Base-by-base conservation (phyloP, 331 rosid species). In the Quercus phellos region DNA sequence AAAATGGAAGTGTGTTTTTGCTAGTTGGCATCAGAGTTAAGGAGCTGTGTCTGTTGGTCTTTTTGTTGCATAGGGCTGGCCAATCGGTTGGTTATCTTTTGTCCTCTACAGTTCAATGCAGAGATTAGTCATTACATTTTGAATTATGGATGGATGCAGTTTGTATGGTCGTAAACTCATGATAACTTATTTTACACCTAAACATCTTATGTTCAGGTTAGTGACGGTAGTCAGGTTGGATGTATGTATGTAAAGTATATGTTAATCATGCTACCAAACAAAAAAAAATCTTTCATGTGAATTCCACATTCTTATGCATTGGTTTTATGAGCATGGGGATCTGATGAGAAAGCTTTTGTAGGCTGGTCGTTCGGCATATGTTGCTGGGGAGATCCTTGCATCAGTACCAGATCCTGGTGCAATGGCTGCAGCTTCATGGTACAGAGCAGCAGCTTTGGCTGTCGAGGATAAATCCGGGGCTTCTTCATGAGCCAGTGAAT, bases 401-500 rank as follows among this genome's bases (percentile, higher is more conserved):
- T 76, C 94, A 14, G 91, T 90, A 74, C 97, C 99, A 10, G 99
- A 95, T 68, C 99, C 99, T 2, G 99, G 99, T 61, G 99, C 99
- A 34, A 90, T 93, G 97, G 99, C 96, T 68, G 98, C 85, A 2
- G 98, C 97, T 0, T 24, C 97, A 3, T 95, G 99, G 99, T 95
- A 91, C 84, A 78, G 81, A 78, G 98, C 97, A 70, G 99, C 96
- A 42, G 98, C 99, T 67, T 43, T 86, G 35, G 97, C 82, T 16
- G 84, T 91, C 29, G 79, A 81, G 85, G 80, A 81, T 35, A 86
- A 87, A 78, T 74, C 13, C 85, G 58, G 76, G 78, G 51, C 81
- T 18, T 34, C 64, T 67, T 75, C 83, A 14, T 80, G 66, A 81
- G 68, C 64, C 38, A 58, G 32, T 54, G 12, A 55, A 79, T 17